Evolutionary conservation across 495 filamentous ascomycete genomes (phyloP).

Genomic region (Astrocystis sublimbata): DNA sequence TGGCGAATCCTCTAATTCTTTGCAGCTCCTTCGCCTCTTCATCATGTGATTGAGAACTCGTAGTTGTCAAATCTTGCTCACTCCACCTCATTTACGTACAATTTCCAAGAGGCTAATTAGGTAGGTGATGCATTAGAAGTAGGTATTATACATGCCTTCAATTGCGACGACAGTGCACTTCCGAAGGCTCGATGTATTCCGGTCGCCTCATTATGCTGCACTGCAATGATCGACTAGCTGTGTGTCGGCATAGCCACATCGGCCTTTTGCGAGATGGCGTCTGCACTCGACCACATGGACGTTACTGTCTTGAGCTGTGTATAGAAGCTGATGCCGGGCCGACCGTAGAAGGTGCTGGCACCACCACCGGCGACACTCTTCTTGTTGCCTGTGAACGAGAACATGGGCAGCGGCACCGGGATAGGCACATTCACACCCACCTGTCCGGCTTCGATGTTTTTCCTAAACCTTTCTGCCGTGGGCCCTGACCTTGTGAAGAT

Average conservation of each 20-base stretch:
- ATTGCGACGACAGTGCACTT: background rate
- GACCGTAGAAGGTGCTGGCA: slow-evolving; percentile 93
- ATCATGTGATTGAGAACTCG: too few relatives aligned
- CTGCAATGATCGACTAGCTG: slow-evolving; percentile 25
- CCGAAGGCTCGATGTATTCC: background rate
- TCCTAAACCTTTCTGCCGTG: slow-evolving; percentile 61
- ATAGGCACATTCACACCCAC: slow-evolving; percentile 84
- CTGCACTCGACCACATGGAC: slow-evolving; percentile 82
- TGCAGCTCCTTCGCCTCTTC: too few relatives aligned
- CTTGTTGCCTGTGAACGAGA: slow-evolving; percentile 98
- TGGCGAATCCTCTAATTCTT: too few relatives aligned
- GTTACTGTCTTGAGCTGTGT: slow-evolving; percentile 98
- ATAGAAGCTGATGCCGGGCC: slow-evolving; percentile 88
- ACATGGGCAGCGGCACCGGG: slow-evolving; percentile 88
- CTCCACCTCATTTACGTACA: too few relatives aligned
- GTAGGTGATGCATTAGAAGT: too few relatives aligned
- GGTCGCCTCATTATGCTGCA: background rate
- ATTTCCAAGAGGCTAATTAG: too few relatives aligned
- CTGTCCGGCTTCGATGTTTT: slow-evolving; percentile 72
- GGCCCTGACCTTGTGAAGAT: slow-evolving; percentile 65
- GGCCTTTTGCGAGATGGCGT: slow-evolving; percentile 78
- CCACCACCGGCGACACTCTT: slow-evolving; percentile 91
- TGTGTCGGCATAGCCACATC: slow-evolving; percentile 95
- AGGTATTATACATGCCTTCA: too few relatives aligned
- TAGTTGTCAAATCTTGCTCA: too few relatives aligned